These are phyloP conservation scores for Fusarium sulawesiense DNA, from an alignment of 2,329 filamentous ascomycete species.

Conservation along the genomic window DNA sequence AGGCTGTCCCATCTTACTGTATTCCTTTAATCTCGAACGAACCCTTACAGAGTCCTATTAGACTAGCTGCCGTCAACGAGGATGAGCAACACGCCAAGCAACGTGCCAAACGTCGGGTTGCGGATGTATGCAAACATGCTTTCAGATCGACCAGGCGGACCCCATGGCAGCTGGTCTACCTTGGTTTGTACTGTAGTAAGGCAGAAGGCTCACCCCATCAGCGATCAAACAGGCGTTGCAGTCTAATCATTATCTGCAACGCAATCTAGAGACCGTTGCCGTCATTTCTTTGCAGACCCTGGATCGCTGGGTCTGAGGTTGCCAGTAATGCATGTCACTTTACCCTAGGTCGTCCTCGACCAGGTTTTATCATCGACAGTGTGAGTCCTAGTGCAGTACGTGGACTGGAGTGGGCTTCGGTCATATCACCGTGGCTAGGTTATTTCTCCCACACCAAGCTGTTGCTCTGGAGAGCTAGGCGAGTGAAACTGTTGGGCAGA, in stretches of 20 bases:
- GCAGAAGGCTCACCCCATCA: background rate
- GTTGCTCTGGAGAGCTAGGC: background rate
- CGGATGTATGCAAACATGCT: constrained; percentile 34
- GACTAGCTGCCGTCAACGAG: constrained; percentile 7
- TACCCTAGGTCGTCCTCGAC: constrained; percentile 6
- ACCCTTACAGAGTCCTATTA: background rate
- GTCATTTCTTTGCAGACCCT: constrained; percentile 21
- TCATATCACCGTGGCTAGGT: background rate
- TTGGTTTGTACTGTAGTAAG: constrained; percentile 1
- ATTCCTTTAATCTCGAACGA: constrained; percentile 10
- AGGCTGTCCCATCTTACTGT: background rate
- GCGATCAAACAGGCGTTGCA: constrained; percentile 11
- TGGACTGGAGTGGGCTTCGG: background rate
- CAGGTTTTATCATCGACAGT: constrained; percentile 1
- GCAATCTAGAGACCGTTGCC: constrained; percentile 15
- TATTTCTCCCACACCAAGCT: background rate
- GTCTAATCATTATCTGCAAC: background rate
- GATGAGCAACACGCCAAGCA: constrained; percentile 6
- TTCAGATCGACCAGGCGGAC: constrained; percentile 23
- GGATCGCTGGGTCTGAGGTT: constrained; percentile 1
- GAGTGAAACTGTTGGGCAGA: background rate
- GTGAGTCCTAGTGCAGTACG: background rate
- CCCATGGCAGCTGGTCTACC: constrained; percentile 6
- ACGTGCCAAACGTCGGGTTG: constrained; percentile 15
- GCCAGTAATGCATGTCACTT: constrained; percentile 36